Evolutionary conservation across 257 asterid species (phyloP), one percentile per base, ranked within the genome.

Genomic region (Solanum chmielewskii): DNA sequence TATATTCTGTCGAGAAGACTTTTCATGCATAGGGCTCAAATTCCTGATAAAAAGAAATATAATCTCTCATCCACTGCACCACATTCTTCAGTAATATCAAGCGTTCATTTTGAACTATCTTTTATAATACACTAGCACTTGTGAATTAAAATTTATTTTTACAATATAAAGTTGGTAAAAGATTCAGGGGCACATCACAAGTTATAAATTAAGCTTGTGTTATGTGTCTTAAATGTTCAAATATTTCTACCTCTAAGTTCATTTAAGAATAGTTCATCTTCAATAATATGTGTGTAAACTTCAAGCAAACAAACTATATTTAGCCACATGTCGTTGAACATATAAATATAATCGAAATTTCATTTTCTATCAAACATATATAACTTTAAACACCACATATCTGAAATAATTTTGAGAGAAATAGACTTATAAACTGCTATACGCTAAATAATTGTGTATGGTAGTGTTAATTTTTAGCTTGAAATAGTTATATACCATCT

Each of bases 1-100:
- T 8, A 18, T 0, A 6, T 16, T 52, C 2, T 56, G 3, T 56
- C 10, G 18, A 52, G 1, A 52, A 16, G 23, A 6, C 1, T 52
- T 16, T 52, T 16, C 1, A 52, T 52, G 1, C 1, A 0, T 52
- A 0, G 6, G 9, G 60, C 4, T 52, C 62, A 0, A 18, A 52
- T 6, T 0, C 7, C 0, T 52, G 0, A 35, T 35, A 1, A 35
- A 7, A 6, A 52, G 4, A 18, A 0, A 10, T 18, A 0, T 0
- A 56, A 0, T 56, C 3, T 56, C 3, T 18, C 1, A 18, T 18
- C 1, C 11, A 56, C 20, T 56, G n/a, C 62, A 56, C 8, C 8
- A 18, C 2, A 56, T 18, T 4, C 0, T 18, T 18, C 7, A 16
- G 11, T 56, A 4, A 10, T 56, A 56, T 23, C 2, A 18, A 18